Evolutionary conservation across 176 grass and related monocot genomes (phyloP), one percentile per base, ranked within the genome.

Genomic region (Lolium perenne): DNA sequence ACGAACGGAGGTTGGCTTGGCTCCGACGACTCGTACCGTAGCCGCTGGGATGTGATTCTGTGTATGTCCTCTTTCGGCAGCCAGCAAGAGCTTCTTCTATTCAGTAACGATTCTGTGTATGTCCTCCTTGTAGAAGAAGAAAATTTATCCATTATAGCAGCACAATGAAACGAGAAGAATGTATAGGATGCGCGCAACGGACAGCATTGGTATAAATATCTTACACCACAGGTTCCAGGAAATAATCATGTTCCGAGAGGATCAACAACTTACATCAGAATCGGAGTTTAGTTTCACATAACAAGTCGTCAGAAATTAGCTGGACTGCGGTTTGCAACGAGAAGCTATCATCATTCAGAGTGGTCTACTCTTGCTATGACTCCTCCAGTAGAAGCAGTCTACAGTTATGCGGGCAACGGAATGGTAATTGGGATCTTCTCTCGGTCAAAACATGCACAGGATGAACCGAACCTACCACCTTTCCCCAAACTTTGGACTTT

Each of bases 1-100:
- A 84, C 80, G 82, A 82, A 54, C 48, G 46, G 29, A 26, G 25
- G 38, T 55, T 87, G 75, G 89, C 85, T 86, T 91, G 48, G 85
- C 58, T 43, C 26, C 74, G 32, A 87, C 74, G 40, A 41, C 6
- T 41, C 40, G n/a, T 22, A 22, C 69, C 0, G 18, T 45, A 45
- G 4, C 1, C 26, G 26, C 26, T 29, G 26, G 26, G 26, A 29
- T 29, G 26, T 29, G 7, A 71, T 71, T 43, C 60, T 14, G 11
- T 13, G 23, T 13, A 14, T 62, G 4, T 62, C n/a, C 59, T 62
- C 22, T 4, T 13, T 62, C 26, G 26, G 26, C 26, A 29, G 26
- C 26, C 26, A 29, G 26, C 71, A 49, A 14, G 4, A 46, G 20
- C 7, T 22, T 73, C n/a, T 49, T 47, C 32, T 72, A 47, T 21